A percentile compares a stretch with the other conserved stretches of the same genome.
phyloP scores from a whole-genome alignment of 768 basidiomycete genomes.

The Pleurotus platypus region DNA sequence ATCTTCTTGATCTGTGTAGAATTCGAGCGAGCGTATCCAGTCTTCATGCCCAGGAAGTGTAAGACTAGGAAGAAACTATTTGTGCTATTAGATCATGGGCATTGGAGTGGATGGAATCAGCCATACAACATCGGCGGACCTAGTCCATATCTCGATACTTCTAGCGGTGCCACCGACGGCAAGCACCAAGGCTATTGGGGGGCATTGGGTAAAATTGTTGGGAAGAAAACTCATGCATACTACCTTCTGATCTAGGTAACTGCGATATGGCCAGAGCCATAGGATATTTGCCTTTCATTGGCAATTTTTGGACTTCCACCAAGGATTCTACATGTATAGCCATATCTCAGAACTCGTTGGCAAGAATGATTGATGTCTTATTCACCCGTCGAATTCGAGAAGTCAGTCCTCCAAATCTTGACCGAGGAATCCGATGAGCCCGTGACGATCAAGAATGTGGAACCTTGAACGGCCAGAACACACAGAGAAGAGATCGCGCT shows the following conservation, averaged over 20 bases:
- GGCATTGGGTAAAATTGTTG: no score
- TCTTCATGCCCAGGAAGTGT: slow-evolving; percentile 85
- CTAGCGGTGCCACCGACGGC: slow-evolving; percentile 82
- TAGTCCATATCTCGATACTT: slow-evolving; percentile 74
- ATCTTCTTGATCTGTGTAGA: slow-evolving; percentile 38
- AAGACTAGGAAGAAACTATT: slow-evolving; percentile 52
- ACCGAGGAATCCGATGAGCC: slow-evolving; percentile 81
- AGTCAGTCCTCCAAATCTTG: slow-evolving; percentile 63
- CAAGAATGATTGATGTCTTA: no score
- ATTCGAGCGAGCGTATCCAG: slow-evolving; percentile 85
- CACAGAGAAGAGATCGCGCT: slow-evolving; percentile 70
- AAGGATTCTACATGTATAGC: slow-evolving; percentile 26
- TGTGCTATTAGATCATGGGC: slow-evolving; percentile 25
- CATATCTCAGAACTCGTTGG: no score
- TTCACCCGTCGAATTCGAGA: no score
- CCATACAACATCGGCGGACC: slow-evolving; percentile 53
- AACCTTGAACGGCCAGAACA: slow-evolving; percentile 21
- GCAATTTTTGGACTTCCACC: slow-evolving; percentile 53
- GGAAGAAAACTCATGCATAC: no score
- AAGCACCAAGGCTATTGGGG: slow-evolving; percentile 53
- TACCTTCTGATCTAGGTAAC: slow-evolving; percentile 72
- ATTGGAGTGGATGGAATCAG: slow-evolving; percentile 9
- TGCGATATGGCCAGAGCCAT: slow-evolving; percentile 59
- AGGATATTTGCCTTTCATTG: slow-evolving; percentile 68
- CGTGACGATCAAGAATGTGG: slow-evolving; percentile 43